A percentile compares a stretch with the other conserved stretches of the same genome.
These are phyloP conservation scores for Lipomyces orientalis DNA, from an alignment of 805 yeast species.

Conservation along the genomic window DNA sequence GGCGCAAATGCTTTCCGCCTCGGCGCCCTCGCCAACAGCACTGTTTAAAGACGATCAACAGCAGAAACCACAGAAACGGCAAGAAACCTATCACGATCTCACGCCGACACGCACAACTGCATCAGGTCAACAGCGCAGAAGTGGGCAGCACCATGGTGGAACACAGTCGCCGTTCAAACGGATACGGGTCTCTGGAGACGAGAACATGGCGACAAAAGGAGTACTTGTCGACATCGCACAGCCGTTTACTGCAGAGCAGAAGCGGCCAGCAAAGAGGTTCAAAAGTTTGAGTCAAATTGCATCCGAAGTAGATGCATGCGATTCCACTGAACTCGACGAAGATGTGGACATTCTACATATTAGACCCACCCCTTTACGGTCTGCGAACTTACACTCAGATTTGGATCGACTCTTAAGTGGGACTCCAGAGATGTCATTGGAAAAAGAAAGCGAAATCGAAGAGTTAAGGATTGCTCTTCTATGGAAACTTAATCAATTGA, in stretches of 20 bases:
- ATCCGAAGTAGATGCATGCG: slow-evolving; percentile 5
- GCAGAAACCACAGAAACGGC: neutral
- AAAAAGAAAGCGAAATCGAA: slow-evolving; percentile 15
- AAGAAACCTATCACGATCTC: neutral
- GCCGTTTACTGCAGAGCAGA: neutral
- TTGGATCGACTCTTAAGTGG: slow-evolving; percentile 1
- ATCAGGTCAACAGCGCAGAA: slow-evolving; percentile 5
- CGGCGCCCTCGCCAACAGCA: slow-evolving; percentile 1
- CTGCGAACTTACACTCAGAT: neutral
- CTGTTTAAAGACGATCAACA: neutral
- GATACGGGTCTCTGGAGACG: neutral
- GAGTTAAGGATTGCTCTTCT: slow-evolving; percentile 13
- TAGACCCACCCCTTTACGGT: neutral
- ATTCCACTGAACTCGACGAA: neutral
- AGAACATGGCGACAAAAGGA: neutral
- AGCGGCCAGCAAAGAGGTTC: slow-evolving; percentile 16
- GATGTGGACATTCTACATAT: neutral
- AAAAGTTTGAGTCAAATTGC: slow-evolving; percentile 21
- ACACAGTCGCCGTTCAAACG: neutral
- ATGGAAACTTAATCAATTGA: slow-evolving; percentile 7
- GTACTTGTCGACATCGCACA: neutral
- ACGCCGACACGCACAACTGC: slow-evolving; percentile 3
- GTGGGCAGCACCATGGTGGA: neutral
- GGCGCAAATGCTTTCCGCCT: slow-evolving; percentile 2
- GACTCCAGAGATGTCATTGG: slow-evolving; percentile 1